Evolutionary conservation across 306 rosid genomes (phyloP), one percentile per base, ranked within the genome.

Genomic region (Prunus persica): DNA sequence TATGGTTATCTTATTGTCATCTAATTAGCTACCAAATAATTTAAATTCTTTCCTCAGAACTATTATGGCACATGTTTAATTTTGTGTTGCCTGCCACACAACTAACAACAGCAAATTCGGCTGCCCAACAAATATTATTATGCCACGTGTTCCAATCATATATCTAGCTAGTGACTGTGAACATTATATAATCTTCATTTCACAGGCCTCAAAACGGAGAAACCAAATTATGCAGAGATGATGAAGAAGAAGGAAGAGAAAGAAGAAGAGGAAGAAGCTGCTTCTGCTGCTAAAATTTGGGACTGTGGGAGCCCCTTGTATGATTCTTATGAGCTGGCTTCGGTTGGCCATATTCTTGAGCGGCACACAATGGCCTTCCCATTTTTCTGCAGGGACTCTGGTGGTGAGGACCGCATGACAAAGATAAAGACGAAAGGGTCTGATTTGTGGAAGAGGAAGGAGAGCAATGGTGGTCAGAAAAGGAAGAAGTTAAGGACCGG

Each of bases 231-330:
- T 6, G 56, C 19, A 18, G 2, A 51, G 18, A 27, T 24, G 58
- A 68, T 28, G 79, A 80, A 74, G 72, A 69, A 75, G 4, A 60
- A 38, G 43, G 43, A 43, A 67, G 71, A 75, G 28, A 51, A 22
- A 62, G 62, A 75, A 61, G 62, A 52, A 22, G 27, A 34, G 7
- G 43, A 38, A 38, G 43, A 38, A 38, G 43, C 43, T 38, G 43
- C 43, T 38, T 38, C 43, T 38, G 43, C 9, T 50, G 24, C 27
- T 20, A 63, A 12, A 58, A 24, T 72, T 22, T 76, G 84, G 84
- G 78, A 81, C 57, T 81, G 71, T 71, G 81, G 78, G 68, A 76
- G 84, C 57, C 69, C 70, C 12, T 71, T 76, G 38, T 81, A 81
- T 66, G 74, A 81, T 76, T 64, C 78, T 3, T 18, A 76, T 34